Conservation (phyloP, 2,329 filamentous ascomycete genomes). For the Leptographium radiaticola region DNA sequence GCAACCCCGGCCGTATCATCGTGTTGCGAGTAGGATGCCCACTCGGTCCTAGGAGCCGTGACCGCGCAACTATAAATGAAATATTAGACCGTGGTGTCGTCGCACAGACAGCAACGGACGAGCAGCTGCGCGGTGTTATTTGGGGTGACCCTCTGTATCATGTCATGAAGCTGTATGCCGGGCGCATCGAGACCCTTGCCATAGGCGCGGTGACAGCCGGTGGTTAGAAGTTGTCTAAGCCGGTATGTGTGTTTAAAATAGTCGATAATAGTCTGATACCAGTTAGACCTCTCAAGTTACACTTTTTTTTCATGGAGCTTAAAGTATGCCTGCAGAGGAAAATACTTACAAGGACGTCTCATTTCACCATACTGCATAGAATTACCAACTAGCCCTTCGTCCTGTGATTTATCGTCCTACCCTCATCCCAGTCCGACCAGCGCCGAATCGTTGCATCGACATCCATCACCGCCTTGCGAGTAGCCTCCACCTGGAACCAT, state of each 20-base stretch:
- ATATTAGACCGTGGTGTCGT: conserved; percentile 47
- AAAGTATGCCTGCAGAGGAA: no score
- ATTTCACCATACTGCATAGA: not conserved
- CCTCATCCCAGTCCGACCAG: conserved; percentile 78
- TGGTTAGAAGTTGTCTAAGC: not conserved
- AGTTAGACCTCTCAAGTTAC: no score
- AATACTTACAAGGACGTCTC: no score
- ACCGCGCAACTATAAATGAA: conserved; percentile 35
- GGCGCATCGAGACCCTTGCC: conserved; percentile 57
- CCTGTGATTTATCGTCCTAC: not conserved
- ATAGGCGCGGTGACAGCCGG: conserved; percentile 43
- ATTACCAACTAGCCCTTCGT: no score
- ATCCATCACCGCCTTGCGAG: conserved; percentile 53
- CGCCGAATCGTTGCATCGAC: conserved; percentile 53
- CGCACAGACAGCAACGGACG: conserved; percentile 55
- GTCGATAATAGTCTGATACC: no score
- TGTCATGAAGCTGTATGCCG: conserved; percentile 65
- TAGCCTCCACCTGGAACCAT: conserved; percentile 87
- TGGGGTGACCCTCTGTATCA: conserved; percentile 77
- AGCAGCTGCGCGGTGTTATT: conserved; percentile 53
- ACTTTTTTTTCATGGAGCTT: no score
- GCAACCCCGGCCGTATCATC: conserved; percentile 56
- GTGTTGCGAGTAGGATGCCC: conserved; percentile 44
- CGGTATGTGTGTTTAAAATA: no score
- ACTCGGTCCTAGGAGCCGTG: conserved; percentile 19